phyloP scores from a whole-genome alignment of 192 early-diverging fungal genomes.

The Cetraspora pellucida region DNA sequence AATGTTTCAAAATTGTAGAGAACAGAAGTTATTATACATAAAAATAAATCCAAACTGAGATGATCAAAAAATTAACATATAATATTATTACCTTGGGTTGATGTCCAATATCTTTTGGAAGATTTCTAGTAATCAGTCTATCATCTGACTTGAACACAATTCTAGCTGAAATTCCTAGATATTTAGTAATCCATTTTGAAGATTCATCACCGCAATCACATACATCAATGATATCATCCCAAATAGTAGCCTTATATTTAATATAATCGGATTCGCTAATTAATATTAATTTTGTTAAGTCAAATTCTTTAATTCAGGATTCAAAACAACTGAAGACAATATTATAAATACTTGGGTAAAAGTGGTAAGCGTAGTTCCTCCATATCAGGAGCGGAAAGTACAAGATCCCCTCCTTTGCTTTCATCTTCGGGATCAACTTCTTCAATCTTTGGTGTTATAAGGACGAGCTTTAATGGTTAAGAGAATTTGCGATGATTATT shows the following conservation, averaged over 20 bases:
- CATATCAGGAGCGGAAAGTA: neutral
- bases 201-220: constrained; percentile 69
- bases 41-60: neutral
- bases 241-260: constrained; percentile 41
- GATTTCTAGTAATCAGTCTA: constrained; percentile 50
- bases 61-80: neutral
- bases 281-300: neutral
- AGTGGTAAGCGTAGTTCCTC: constrained; percentile 18
- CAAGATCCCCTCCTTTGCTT: neutral
- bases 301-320: neutral
- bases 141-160: constrained; percentile 56
- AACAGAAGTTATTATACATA: neutral
- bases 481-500: neutral
- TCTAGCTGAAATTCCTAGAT: constrained; percentile 44
- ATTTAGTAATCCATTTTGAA: constrained; percentile 58
- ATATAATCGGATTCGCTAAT: constrained; percentile 35
- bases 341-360: constrained; percentile 14
- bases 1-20: neutral
- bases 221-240: constrained; percentile 46
- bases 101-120: constrained; percentile 44
- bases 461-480: neutral
- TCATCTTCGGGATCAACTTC: neutral
- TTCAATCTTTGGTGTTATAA: neutral
- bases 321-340: neutral
- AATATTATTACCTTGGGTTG: constrained; percentile 28